Evolutionary conservation across 139 green algal genomes (phyloP).

Genomic region (Bryopsis sp.): DNA sequence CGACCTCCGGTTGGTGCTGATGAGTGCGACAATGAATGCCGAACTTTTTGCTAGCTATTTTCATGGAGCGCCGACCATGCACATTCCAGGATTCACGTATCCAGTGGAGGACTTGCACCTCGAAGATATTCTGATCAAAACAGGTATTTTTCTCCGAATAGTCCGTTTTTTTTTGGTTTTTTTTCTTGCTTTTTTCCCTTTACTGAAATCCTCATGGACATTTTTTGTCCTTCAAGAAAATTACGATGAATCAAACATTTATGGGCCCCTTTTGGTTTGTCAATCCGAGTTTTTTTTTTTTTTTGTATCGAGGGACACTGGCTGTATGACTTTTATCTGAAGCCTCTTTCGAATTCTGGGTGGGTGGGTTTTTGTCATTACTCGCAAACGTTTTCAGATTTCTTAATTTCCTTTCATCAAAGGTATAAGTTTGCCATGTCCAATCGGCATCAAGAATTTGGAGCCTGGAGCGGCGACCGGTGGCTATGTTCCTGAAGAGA

Average conservation of each 20-base stretch:
- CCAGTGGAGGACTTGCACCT: constrained; percentile 19
- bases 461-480: too few species aligned
- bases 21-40: constrained; percentile 86
- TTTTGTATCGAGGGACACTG: background rate
- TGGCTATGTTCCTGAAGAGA: too few species aligned
- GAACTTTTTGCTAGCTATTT: constrained; percentile 81
- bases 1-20: constrained; percentile 73
- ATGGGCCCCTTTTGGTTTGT: background rate
- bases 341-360: too few species aligned
- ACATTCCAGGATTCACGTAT: constrained; percentile 11
- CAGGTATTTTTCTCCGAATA: background rate
- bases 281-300: background rate
- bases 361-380: too few species aligned
- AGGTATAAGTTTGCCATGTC: too few species aligned
- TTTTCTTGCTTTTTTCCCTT: too few species aligned
- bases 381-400: too few species aligned
- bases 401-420: too few species aligned
- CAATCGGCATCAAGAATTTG: too few species aligned
- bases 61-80: constrained; percentile 33
- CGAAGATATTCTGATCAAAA: constrained; percentile 11
- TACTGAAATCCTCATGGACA: background rate
- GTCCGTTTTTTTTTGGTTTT: too few species aligned
- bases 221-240: background rate
- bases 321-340: too few species aligned
- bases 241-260: background rate